Evolutionary conservation across 2,329 filamentous ascomycete genomes (phyloP).

Genomic region (Pseudogymnoascus sp.): DNA sequence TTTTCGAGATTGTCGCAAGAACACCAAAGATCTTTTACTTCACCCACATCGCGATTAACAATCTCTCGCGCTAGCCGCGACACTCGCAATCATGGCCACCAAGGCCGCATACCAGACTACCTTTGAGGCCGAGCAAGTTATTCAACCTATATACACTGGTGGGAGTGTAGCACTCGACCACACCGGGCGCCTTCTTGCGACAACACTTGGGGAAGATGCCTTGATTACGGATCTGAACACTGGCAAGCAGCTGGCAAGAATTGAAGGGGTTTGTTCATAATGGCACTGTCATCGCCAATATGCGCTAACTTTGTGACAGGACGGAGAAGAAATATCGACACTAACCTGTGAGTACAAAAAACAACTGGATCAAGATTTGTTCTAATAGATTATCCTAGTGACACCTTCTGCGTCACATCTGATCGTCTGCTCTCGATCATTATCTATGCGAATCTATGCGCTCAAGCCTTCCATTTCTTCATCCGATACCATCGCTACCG

Average conservation of each 20-base stretch:
- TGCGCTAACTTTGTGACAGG: conserved; percentile 39
- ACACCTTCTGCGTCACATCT: conserved; percentile 84
- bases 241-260: conserved; percentile 70
- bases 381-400: conserved; percentile 44
- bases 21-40: conserved; percentile 4
- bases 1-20: conserved; percentile 8
- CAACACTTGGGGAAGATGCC: conserved; percentile 85
- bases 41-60: background rate
- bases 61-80: background rate
- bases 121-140: conserved; percentile 73
- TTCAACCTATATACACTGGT: conserved; percentile 90
- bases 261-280: conserved; percentile 64
- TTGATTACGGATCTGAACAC: conserved; percentile 78
- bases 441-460: conserved; percentile 87
- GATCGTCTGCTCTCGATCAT: conserved; percentile 85
- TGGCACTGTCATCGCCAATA: conserved; percentile 8
- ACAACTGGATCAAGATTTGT: conserved; percentile 8
- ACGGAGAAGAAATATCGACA: conserved; percentile 73
- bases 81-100: conserved; percentile 44
- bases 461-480: conserved; percentile 51
- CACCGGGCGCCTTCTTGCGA: conserved; percentile 73
- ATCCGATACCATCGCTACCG: conserved; percentile 51
- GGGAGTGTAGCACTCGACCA: conserved; percentile 78
- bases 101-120: conserved; percentile 70
- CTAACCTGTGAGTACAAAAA: conserved; percentile 45